Percentiles rank a stretch among this genome's conserved stretches.
These are phyloP conservation scores for Marchantia paleacea DNA, from an alignment of 225 moss, liverwort and hornwort species.

Conservation along the genomic window DNA sequence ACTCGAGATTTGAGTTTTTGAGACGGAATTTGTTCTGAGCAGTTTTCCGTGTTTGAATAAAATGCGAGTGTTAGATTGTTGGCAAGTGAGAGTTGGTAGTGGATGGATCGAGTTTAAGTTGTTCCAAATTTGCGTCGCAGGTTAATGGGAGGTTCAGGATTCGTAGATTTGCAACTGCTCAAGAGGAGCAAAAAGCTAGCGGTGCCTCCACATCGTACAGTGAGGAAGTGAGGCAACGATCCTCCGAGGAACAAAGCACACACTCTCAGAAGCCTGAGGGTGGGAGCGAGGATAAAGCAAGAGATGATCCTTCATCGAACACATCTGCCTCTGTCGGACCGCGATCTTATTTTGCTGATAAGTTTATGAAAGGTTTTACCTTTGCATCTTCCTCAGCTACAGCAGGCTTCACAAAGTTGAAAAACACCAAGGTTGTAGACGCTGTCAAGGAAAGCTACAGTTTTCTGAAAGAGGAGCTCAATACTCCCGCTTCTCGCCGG, in stretches of 20 bases:
- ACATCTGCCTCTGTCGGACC: constrained; percentile 9
- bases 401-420: constrained; percentile 42
- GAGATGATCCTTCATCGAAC: constrained; percentile 32
- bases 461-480: constrained; percentile 51
- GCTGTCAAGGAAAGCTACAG: constrained; percentile 43
- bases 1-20: neutral
- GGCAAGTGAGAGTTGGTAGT: neutral
- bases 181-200: constrained; percentile 27
- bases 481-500: constrained; percentile 44
- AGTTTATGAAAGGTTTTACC: constrained; percentile 40
- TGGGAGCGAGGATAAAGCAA: constrained; percentile 19
- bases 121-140: constrained; percentile 14
- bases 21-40: neutral
- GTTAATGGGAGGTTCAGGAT: constrained; percentile 24
- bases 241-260: constrained; percentile 25
- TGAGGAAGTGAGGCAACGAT: constrained; percentile 30
- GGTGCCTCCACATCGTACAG: constrained; percentile 3
- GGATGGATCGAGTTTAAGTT: neutral
- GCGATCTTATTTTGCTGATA: constrained; percentile 31
- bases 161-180: constrained; percentile 29
- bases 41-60: neutral
- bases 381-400: constrained; percentile 42
- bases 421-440: constrained; percentile 46
- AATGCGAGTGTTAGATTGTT: neutral
- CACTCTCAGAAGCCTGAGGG: constrained; percentile 27